phyloP scores from a whole-genome alignment of 805 yeast genomes.

The Yarrowia alimentaria region DNA sequence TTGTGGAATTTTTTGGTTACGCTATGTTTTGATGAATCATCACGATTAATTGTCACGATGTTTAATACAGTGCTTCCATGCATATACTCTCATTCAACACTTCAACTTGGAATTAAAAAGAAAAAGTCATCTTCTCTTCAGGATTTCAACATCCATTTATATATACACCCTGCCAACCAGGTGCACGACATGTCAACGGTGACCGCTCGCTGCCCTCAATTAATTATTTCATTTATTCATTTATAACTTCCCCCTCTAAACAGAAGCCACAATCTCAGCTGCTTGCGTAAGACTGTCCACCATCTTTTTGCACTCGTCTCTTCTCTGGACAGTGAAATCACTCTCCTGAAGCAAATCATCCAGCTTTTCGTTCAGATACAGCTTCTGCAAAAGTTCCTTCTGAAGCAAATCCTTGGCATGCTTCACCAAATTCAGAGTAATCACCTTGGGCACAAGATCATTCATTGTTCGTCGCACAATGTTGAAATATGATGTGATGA shows the following conservation, averaged over 20 bases:
- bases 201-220: background rate
- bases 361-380: conserved; percentile 69
- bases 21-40: too few relatives aligned
- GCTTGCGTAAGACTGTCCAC: too few relatives aligned
- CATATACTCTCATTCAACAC: too few relatives aligned
- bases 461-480: conserved; percentile 93
- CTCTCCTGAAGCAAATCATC: conserved; percentile 84
- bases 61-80: too few relatives aligned
- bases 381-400: conserved; percentile 79
- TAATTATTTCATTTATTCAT: background rate
- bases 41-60: too few relatives aligned
- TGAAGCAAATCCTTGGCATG: conserved; percentile 85
- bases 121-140: too few relatives aligned
- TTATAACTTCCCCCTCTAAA: background rate
- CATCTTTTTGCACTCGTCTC: conserved; percentile 94
- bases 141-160: too few relatives aligned
- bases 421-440: conserved; percentile 87
- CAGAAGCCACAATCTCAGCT: too few relatives aligned
- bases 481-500: conserved; percentile 84
- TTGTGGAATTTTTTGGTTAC: too few relatives aligned
- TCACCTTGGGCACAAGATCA: conserved; percentile 91
- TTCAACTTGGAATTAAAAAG: too few relatives aligned
- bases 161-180: too few relatives aligned
- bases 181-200: too few relatives aligned
- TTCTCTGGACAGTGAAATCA: conserved; percentile 86